Conservation (phyloP, 495 filamentous ascomycete genomes). For the Aspergillus hancockii region DNA sequence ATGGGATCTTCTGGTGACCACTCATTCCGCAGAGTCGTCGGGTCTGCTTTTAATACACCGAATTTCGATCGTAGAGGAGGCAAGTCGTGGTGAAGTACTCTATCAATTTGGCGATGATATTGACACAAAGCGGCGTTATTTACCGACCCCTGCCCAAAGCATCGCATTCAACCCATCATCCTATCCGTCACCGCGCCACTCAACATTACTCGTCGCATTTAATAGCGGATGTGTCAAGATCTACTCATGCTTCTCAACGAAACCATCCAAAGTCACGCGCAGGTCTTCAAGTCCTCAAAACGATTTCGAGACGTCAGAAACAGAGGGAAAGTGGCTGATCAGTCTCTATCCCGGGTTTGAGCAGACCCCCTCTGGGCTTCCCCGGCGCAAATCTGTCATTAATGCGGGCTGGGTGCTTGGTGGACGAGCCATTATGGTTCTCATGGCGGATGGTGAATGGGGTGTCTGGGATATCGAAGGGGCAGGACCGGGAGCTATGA, state of each 20-base stretch:
- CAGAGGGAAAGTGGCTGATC: conserved; percentile 61
- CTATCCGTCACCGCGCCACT: conserved; percentile 57
- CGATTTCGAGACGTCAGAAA: conserved; percentile 35
- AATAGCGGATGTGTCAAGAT: conserved; percentile 69
- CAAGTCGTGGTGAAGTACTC: conserved; percentile 14
- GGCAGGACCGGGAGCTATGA: conserved; percentile 53
- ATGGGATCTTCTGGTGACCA: conserved; percentile 61
- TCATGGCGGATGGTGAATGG: conserved; percentile 88
- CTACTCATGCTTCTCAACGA: conserved; percentile 50
- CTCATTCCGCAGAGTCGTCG: conserved; percentile 66
- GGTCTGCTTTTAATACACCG: conserved; percentile 61
- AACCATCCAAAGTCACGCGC: conserved; percentile 27
- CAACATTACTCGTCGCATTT: conserved; percentile 66
- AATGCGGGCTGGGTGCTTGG: conserved; percentile 81
- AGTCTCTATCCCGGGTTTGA: conserved; percentile 70
- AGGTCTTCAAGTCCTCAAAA: conserved; percentile 28
- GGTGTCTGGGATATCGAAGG: conserved; percentile 88
- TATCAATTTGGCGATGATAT: conserved; percentile 45
- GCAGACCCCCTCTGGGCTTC: conserved; percentile 35
- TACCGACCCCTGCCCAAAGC: conserved; percentile 63
- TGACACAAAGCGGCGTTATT: conserved; percentile 61
- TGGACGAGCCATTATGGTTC: conserved; percentile 71
- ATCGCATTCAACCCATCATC: conserved; percentile 74
- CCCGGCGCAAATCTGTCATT: conserved; percentile 72
- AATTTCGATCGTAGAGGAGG: conserved; percentile 44